Evolutionary conservation across 129 eudicot species (phyloP).

Genomic region (Flaveria ramosissima): DNA sequence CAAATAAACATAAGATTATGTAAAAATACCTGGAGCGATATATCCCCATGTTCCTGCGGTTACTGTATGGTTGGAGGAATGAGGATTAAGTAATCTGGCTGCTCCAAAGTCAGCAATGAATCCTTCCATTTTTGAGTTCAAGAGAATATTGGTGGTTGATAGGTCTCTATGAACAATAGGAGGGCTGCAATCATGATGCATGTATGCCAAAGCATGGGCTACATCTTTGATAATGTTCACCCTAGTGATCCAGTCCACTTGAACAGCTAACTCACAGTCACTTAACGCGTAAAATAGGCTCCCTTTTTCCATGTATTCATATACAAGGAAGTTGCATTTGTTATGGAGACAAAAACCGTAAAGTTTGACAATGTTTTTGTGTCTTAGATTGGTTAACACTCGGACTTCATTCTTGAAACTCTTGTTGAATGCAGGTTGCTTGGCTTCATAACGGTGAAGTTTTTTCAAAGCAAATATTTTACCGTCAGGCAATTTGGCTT

Average conservation of each 20-base stretch:
- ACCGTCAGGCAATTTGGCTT: constrained; percentile 35
- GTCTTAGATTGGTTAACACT: constrained; percentile 31
- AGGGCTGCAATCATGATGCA: constrained; percentile 46
- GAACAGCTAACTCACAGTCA: constrained; percentile 12
- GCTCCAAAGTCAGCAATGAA: constrained; percentile 22
- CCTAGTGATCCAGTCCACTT: constrained; percentile 43
- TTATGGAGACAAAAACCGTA: constrained; percentile 41
- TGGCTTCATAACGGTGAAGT: constrained; percentile 29
- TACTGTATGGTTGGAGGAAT: constrained; percentile 11
- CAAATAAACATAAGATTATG: background rate
- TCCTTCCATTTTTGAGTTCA: constrained; percentile 25
- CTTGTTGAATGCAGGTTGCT: constrained; percentile 24
- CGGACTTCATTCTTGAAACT: constrained; percentile 38
- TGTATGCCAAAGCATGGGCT: constrained; percentile 41
- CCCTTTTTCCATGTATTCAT: constrained; percentile 45
- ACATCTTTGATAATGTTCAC: constrained; percentile 39
- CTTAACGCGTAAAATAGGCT: constrained; percentile 36
- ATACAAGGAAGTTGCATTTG: constrained; percentile 42
- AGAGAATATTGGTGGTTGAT: constrained; percentile 43
- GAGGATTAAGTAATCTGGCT: constrained; percentile 19
- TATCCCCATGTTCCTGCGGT: constrained; percentile 23
- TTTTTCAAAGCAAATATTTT: constrained; percentile 43
- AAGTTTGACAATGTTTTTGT: constrained; percentile 34
- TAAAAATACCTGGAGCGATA: constrained; percentile 21
- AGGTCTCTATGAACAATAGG: constrained; percentile 47